These are phyloP conservation scores for Aurinia saxatilis DNA, from an alignment of 345 rosid genomes.

Conservation along the genomic window DNA sequence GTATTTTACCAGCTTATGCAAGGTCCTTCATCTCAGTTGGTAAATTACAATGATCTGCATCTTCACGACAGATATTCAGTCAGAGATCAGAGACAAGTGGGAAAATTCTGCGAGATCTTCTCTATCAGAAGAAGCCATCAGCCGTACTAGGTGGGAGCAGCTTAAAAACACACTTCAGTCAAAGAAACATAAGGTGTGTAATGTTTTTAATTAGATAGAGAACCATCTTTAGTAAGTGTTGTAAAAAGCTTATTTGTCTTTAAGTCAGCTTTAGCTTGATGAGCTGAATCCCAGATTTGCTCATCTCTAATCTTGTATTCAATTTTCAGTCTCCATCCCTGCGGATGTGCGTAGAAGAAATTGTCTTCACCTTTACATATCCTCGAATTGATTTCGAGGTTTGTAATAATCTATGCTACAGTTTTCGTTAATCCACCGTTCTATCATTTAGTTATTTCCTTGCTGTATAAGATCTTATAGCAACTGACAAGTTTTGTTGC, in stretches of 20 bases:
- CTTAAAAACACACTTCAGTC: slow-evolving; percentile 64
- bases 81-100: slow-evolving; percentile 84
- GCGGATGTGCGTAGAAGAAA: slow-evolving; percentile 80
- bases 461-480: not conserved
- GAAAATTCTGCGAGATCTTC: slow-evolving; percentile 49
- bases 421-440: not conserved
- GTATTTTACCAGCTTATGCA: not conserved
- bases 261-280: not conserved
- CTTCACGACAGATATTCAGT: slow-evolving; percentile 49
- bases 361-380: slow-evolving; percentile 69
- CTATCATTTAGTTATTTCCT: not conserved
- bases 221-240: not conserved
- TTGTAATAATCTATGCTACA: slow-evolving; percentile 1
- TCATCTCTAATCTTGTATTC: not conserved
- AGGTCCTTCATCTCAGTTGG: not conserved
- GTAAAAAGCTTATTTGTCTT: not conserved
- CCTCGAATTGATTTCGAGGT: slow-evolving; percentile 99
- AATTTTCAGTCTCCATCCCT: slow-evolving; percentile 53
- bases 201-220: not conserved
- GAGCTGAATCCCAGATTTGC: not conserved
- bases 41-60: slow-evolving; percentile 14
- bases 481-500: not conserved
- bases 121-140: slow-evolving; percentile 58
- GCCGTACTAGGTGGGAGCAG: slow-evolving; percentile 71
- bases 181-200: slow-evolving; percentile 60